Percentiles rank a stretch among this genome's conserved stretches.
Conservation (phyloP, 2,329 filamentous ascomycete species). For the Coniosporium uncinatum region DNA sequence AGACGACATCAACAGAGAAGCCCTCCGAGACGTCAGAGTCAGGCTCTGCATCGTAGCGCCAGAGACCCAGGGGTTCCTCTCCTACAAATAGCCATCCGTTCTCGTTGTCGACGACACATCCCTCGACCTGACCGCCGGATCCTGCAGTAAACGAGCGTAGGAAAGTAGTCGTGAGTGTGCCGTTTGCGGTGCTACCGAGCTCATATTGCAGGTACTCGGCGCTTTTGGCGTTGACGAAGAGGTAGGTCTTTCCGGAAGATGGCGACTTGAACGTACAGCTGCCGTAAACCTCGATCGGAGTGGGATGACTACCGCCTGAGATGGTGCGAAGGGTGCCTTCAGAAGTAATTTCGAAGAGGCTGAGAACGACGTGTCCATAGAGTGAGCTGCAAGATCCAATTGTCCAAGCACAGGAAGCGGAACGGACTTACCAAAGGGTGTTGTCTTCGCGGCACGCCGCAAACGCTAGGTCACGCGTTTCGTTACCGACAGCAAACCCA, state of each 20-base stretch:
- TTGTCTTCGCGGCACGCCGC: conserved; percentile 46
- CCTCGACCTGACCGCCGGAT: conserved; percentile 47
- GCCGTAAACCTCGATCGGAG: no score
- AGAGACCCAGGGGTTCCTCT: conserved; percentile 45
- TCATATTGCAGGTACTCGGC: no score
- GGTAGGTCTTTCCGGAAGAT: no score
- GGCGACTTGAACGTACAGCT: no score
- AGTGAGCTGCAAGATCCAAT: not conserved
- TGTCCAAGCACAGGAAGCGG: not conserved
- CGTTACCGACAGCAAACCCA: conserved; percentile 34
- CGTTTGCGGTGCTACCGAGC: no score
- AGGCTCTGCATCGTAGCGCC: conserved; percentile 47
- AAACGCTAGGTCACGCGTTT: conserved; percentile 41
- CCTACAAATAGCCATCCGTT: conserved; percentile 45
- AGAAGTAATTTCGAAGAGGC: no score
- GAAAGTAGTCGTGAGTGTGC: no score
- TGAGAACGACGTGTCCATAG: no score
- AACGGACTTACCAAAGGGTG: conserved; percentile 40
- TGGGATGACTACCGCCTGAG: no score
- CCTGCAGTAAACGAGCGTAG: conserved; percentile 46
- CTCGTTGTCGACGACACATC: conserved; percentile 45
- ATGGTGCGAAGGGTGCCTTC: no score
- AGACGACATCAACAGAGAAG: no score
- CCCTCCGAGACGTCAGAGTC: conserved; percentile 36
- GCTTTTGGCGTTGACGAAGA: no score